Base-by-base conservation (phyloP, 257 asterid species). In the Paulownia fortunei region DNA sequence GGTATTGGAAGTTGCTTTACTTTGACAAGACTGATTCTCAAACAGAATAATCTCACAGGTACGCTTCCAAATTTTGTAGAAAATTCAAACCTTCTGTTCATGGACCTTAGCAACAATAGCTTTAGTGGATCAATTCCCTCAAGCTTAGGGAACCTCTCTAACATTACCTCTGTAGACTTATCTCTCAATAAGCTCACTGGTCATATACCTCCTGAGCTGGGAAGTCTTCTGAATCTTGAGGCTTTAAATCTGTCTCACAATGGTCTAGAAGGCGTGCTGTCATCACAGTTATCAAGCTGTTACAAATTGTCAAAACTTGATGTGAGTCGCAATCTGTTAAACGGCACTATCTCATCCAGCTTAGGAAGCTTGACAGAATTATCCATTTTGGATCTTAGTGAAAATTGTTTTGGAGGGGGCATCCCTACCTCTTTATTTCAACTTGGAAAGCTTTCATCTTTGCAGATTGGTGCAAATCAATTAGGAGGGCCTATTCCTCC, bases 381-480 rank as follows among this genome's bases (percentile, higher is more conserved):
- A 55, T 72, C 88, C 23, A 55, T 54, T 74, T 83, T 93, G 86
- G 87, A 79, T 85, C 85, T 91, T n/a, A 83, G 94, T 72, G 91
- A 82, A 65, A 93, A 93, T 72, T 60, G 30, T 54, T 84, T 93
- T 15, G 47, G 52, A 36, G 97, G 98, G 51, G 89, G 85, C 37
- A 71, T 91, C 61, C 91, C 93, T 0, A 21, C 79, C 8, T 79
- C 83, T 37, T 62, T 91, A 67, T 93, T 93, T 78, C 84, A 82
- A 74, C 88, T 90, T 13, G 84, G 79, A 55, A 86, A 82, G 86
- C 94, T 93, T 46, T 87, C 84, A 0, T 52, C 39, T 69, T 68
- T 91, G 80, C 93, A 87, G 73, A 93, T 93, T 3, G 96, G 96
- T 79, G 97, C 82, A 65, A 93, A 93, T 80, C 79, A 26, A 44